phyloP scores from a whole-genome alignment of 495 filamentous ascomycete genomes.

The Lepraria neglecta region DNA sequence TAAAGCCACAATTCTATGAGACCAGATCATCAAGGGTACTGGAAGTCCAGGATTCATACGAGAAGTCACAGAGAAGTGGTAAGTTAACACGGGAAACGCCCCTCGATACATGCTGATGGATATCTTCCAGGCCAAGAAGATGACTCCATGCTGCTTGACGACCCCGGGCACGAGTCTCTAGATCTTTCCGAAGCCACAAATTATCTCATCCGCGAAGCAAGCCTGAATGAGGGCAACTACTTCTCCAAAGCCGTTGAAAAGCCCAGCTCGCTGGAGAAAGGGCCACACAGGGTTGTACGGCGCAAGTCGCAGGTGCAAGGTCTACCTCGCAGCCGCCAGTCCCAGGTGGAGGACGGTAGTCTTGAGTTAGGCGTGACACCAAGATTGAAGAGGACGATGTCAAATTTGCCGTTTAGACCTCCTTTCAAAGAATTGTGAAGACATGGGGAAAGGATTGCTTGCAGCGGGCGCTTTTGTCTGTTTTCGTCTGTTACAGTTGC shows the following conservation, averaged over 20 bases:
- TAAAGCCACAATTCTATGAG: neutral
- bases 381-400: constrained; percentile 11
- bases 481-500: no score
- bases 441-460: neutral
- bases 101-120: no score
- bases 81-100: no score
- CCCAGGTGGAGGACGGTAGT: neutral
- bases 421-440: constrained; percentile 7
- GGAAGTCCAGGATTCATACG: neutral
- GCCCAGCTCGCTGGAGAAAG: neutral
- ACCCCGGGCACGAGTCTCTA: neutral
- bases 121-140: no score
- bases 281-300: neutral
- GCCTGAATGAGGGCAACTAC: neutral
- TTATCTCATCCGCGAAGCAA: neutral
- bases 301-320: constrained; percentile 3
- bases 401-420: constrained; percentile 16
- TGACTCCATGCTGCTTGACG: no score
- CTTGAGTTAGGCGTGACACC: constrained; percentile 9
- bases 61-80: neutral
- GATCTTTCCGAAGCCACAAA: neutral
- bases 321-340: neutral
- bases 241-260: constrained; percentile 12
- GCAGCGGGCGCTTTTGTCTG: no score
- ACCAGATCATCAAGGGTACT: neutral